Base-by-base conservation (phyloP, 2,329 filamentous ascomycete species). In the Lojkania enalia region DNA sequence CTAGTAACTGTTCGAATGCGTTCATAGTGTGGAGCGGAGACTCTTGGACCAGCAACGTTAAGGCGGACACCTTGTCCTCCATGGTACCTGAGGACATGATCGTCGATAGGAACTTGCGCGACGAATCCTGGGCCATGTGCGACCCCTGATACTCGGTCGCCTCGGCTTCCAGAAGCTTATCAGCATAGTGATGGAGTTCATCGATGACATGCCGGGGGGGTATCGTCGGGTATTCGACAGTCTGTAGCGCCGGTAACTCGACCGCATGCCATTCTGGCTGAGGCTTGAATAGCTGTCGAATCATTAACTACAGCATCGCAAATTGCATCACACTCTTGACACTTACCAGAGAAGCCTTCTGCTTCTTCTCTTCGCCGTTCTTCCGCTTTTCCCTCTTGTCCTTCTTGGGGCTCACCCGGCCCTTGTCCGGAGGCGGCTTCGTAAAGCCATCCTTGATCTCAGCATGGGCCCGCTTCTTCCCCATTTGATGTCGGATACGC, bases 1-100 rank as follows among this genome's bases (percentile, higher is more conserved):
- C 81, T 54, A 97, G 77, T 35, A 99, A 76, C 51, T 83, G 89
- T 58, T 97, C 92, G 51, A 97, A 84, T 0, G 91, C 87, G 64
- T 94, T 92, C 52, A 84, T 85, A 50, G 91, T 97, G 71, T 99
- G 94, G 39, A 97, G 75, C 14, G 94, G 94, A 6, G 95, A 97
- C 71, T 99, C 94, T 74, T 99, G 95, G 11, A 96, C 85, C 44
- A 94, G 87, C 57, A 99, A 77, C 3, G 94, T 99, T 62, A 99
- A 77, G 3, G 94, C 95, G 2, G 94, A 99, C 32, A 97, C 87
- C 70, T 96, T 97, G 70, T 99, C 94, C 44, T 90, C 95, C 58
- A 97, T 82, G 7, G 95, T 99, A 77, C 94, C 94, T 1, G 91
- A 95, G 7, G 90, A 78, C 88, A 97, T 96, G 67, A 99, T 96